These are phyloP conservation scores for Cadophora sp. DNA, from an alignment of 2,329 filamentous ascomycete species.

Conservation along the genomic window DNA sequence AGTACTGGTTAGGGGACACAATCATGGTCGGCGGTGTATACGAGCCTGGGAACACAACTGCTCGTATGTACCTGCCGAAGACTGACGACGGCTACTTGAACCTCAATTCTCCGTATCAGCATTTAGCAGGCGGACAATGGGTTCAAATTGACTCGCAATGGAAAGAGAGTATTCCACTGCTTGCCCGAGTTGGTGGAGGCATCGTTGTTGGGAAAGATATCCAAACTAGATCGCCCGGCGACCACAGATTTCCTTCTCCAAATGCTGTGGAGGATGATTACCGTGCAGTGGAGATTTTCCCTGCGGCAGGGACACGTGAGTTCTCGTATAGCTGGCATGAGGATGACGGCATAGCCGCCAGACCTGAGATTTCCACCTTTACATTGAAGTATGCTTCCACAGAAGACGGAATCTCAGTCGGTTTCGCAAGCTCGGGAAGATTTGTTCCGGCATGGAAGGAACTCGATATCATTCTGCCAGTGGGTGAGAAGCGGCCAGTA, in stretches of 20 bases:
- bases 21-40: slow-evolving; percentile 73
- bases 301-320: slow-evolving; percentile 49
- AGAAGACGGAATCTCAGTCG: slow-evolving; percentile 51
- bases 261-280: slow-evolving; percentile 56
- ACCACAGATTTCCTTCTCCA: slow-evolving; percentile 52
- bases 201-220: slow-evolving; percentile 58
- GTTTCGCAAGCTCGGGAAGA: slow-evolving; percentile 48
- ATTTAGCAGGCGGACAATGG: slow-evolving; percentile 62
- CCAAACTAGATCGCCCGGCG: slow-evolving; percentile 59
- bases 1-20: slow-evolving; percentile 76
- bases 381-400: slow-evolving; percentile 52
- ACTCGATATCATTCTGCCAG: slow-evolving; percentile 56
- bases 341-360: slow-evolving; percentile 59
- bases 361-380: slow-evolving; percentile 50
- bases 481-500: slow-evolving; percentile 49
- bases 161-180: slow-evolving; percentile 59
- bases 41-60: slow-evolving; percentile 59
- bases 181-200: slow-evolving; percentile 60
- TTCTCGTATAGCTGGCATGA: slow-evolving; percentile 58
- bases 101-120: slow-evolving; percentile 64
- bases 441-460: slow-evolving; percentile 58
- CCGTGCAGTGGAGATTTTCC: slow-evolving; percentile 63
- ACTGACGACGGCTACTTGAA: slow-evolving; percentile 66
- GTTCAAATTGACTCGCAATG: slow-evolving; percentile 56
- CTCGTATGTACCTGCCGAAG: slow-evolving; percentile 66